Conservation (phyloP, 371 early-diverging fungal species). For the Mortierella sp. region DNA sequence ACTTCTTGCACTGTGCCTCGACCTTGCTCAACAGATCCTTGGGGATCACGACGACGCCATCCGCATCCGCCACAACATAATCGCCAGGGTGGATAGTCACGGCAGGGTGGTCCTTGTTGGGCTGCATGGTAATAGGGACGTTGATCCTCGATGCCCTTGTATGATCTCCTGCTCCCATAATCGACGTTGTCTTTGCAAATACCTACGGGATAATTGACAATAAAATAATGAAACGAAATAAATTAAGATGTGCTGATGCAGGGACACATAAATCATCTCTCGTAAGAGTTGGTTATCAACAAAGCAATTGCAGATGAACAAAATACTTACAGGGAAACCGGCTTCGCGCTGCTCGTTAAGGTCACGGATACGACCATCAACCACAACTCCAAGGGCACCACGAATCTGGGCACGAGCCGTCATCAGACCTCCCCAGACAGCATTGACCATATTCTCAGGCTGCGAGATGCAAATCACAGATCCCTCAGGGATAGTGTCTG, state of each 20-base stretch:
- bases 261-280: no score
- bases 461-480: slow-evolving; percentile 80
- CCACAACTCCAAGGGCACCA: slow-evolving; percentile 77
- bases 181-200: slow-evolving; percentile 75
- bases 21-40: slow-evolving; percentile 67
- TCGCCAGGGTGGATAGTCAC: slow-evolving; percentile 77
- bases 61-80: slow-evolving; percentile 83
- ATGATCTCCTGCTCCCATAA: slow-evolving; percentile 78
- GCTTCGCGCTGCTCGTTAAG: slow-evolving; percentile 74
- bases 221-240: neutral
- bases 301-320: no score
- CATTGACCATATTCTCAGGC: slow-evolving; percentile 75
- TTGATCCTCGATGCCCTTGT: slow-evolving; percentile 76
- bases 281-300: no score
- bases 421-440: slow-evolving; percentile 90
- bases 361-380: slow-evolving; percentile 86
- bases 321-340: slow-evolving; percentile 70
- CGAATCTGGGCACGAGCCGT: slow-evolving; percentile 77
- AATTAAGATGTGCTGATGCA: no score
- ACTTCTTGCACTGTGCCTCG: slow-evolving; percentile 65
- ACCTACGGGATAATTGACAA: slow-evolving; percentile 58
- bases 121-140: slow-evolving; percentile 69
- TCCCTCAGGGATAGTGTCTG: slow-evolving; percentile 68
- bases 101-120: slow-evolving; percentile 64
- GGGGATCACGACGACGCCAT: slow-evolving; percentile 85